A percentile compares a stretch with the other conserved stretches of the same genome.
phyloP scores from a whole-genome alignment of 2,329 filamentous ascomycete genomes.

The Lachnellula willkommii region DNA sequence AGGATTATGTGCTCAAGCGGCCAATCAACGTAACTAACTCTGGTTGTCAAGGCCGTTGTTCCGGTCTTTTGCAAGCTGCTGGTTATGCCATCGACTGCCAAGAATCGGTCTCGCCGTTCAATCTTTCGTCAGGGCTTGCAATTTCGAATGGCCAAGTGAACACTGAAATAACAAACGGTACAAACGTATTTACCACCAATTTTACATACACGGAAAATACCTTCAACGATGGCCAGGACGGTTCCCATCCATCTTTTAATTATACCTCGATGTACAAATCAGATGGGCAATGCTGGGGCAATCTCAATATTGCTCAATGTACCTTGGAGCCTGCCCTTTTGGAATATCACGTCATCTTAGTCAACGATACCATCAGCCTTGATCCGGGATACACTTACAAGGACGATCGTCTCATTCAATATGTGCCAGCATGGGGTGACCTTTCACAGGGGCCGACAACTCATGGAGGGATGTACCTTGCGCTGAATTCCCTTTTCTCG shows the following conservation, averaged over 20 bases:
- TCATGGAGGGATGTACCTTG: slow-evolving; percentile 2
- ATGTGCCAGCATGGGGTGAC: neutral
- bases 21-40: neutral
- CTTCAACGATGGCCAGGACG: neutral
- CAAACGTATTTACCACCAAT: neutral
- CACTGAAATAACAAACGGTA: neutral
- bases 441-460: neutral
- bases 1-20: slow-evolving; percentile 1
- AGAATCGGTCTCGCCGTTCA: neutral
- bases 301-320: neutral
- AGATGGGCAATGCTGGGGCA: neutral
- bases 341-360: neutral
- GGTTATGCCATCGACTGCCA: neutral
- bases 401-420: slow-evolving; percentile 1
- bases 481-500: neutral
- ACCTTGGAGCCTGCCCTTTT: neutral
- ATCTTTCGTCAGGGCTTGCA: neutral
- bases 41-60: neutral
- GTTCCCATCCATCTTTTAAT: neutral
- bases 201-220: neutral
- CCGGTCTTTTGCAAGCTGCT: neutral
- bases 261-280: slow-evolving; percentile 1
- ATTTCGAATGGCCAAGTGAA: neutral
- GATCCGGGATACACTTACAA: neutral
- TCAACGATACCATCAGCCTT: neutral